Evolutionary conservation across 2,329 filamentous ascomycete species (phyloP).

Genomic region (Talaromyces sp.): DNA sequence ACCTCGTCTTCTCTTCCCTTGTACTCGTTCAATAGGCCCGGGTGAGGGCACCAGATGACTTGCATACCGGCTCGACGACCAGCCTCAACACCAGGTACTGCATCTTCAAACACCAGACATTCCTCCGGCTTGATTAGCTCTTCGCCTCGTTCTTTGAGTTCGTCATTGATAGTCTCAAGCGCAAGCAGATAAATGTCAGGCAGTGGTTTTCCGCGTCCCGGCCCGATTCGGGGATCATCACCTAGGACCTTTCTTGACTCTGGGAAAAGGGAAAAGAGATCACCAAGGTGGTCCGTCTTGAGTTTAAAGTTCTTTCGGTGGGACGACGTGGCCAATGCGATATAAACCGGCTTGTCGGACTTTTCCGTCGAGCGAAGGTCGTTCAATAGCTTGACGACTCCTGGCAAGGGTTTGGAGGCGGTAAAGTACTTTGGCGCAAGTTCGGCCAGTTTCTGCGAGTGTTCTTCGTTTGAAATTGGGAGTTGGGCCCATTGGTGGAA

Average conservation of each 20-base stretch:
- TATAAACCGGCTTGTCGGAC: conserved; percentile 53
- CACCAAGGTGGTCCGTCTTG: conserved; percentile 59
- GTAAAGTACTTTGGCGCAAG: conserved; percentile 72
- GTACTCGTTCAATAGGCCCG: conserved; percentile 70
- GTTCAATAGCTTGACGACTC: conserved; percentile 63
- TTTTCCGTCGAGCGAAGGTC: conserved; percentile 28
- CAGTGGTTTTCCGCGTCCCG: conserved; percentile 84
- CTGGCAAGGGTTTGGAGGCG: conserved; percentile 68
- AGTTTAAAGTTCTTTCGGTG: conserved; percentile 66
- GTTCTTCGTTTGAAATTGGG: conserved; percentile 68
- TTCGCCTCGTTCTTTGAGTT: conserved; percentile 52
- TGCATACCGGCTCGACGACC: conserved; percentile 90
- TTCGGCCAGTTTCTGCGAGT: conserved; percentile 52
- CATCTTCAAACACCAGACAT: conserved; percentile 95
- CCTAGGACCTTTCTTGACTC: conserved; percentile 70
- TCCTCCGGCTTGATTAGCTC: conserved; percentile 70
- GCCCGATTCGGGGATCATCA: conserved; percentile 71
- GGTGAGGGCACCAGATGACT: conserved; percentile 87
- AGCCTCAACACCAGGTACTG: conserved; percentile 85
- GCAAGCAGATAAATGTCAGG: conserved; percentile 93
- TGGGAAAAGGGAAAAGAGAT: conserved; percentile 58
- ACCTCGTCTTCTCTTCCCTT: conserved; percentile 72
- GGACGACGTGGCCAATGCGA: conserved; percentile 82
- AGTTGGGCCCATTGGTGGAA: conserved; percentile 81
- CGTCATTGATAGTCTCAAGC: conserved; percentile 75